These are phyloP conservation scores for Lichtheimia ramosa DNA, from an alignment of 371 early-diverging fungal species.

Conservation along the genomic window DNA sequence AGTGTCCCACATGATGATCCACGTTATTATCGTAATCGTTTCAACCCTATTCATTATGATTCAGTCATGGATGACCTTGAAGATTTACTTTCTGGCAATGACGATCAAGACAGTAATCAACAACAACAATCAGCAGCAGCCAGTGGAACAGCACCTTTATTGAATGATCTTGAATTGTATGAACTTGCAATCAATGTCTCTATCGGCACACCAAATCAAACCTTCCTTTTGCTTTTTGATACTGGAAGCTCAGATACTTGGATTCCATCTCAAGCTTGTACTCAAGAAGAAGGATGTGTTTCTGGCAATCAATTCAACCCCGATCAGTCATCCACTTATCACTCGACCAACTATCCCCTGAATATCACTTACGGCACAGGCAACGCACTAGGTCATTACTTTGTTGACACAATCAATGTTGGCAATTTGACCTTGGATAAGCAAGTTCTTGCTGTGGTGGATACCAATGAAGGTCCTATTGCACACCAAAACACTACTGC, in stretches of 20 bases:
- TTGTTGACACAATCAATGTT: constrained; percentile 17
- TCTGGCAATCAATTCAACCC: constrained; percentile 15
- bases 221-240: constrained; percentile 65
- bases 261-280: constrained; percentile 48
- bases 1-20: constrained; percentile 6
- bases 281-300: constrained; percentile 16
- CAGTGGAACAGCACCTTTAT: constrained; percentile 10
- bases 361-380: constrained; percentile 22
- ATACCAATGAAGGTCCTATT: constrained; percentile 18
- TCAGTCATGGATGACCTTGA: background rate
- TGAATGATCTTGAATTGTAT: constrained; percentile 32
- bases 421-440: constrained; percentile 14
- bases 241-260: constrained; percentile 70
- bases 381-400: constrained; percentile 17
- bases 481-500: constrained; percentile 11
- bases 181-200: constrained; percentile 42
- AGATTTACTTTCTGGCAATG: background rate
- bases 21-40: constrained; percentile 12
- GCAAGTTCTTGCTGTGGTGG: constrained; percentile 20
- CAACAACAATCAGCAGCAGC: background rate
- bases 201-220: constrained; percentile 65
- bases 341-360: constrained; percentile 10
- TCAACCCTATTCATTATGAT: constrained; percentile 11
- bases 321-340: constrained; percentile 16
- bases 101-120: background rate